These are phyloP conservation scores for Nymphaea thermarum DNA, from an alignment of 164 flowering plant genomes.

Conservation along the genomic window DNA sequence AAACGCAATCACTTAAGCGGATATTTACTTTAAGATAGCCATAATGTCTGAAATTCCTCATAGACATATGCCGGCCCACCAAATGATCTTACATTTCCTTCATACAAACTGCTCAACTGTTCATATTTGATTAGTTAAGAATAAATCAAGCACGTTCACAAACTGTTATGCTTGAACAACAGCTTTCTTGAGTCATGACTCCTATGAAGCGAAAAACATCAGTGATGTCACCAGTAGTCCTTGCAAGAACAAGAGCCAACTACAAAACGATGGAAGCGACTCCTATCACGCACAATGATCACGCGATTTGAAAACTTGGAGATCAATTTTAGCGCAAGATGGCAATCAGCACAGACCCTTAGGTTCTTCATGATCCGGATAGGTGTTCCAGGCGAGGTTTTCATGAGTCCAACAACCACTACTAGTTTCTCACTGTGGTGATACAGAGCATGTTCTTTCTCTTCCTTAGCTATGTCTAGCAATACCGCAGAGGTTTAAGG, in stretches of 20 bases:
- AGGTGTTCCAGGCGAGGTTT: conserved; percentile 27
- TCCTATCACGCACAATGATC: conserved; percentile 51
- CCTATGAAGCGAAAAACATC: too few relatives aligned
- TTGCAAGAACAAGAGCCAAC: conserved; percentile 46
- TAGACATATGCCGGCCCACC: too few relatives aligned
- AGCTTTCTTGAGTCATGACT: too few relatives aligned
- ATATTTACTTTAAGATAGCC: too few relatives aligned
- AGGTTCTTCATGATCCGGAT: conserved; percentile 63
- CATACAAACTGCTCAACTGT: too few relatives aligned
- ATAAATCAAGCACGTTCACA: too few relatives aligned
- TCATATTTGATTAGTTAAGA: too few relatives aligned
- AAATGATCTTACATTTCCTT: too few relatives aligned
- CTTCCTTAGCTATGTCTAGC: conserved; percentile 39
- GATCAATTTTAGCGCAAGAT: conserved; percentile 37
- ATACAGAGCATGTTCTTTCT: conserved; percentile 34
- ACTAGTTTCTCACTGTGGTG: conserved; percentile 68
- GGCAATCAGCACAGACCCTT: conserved; percentile 58
- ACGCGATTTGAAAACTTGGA: conserved; percentile 30
- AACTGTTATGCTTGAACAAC: too few relatives aligned
- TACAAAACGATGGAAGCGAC: conserved; percentile 50
- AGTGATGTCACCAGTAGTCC: conserved; percentile 37
- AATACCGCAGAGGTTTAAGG: conserved; percentile 46
- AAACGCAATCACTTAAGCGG: too few relatives aligned
- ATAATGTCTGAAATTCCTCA: too few relatives aligned
- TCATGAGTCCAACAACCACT: conserved; percentile 39